Evolutionary conservation across 805 yeast species (phyloP).

Genomic region (Candida ovalis): DNA sequence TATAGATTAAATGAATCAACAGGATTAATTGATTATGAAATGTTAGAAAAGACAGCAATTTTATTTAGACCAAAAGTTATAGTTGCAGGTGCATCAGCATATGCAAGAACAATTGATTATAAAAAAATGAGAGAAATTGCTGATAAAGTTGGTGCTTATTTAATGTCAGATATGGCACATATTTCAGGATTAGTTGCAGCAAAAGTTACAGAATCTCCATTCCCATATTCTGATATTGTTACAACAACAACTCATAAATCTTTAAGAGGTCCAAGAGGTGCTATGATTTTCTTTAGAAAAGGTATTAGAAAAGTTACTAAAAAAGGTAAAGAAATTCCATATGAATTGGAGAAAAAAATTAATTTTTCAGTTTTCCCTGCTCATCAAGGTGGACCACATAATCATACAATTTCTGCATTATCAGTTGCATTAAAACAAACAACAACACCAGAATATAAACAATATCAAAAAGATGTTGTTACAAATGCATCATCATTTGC

Average conservation of each 20-base stretch:
- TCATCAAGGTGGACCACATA: slow-evolving; percentile 99
- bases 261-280: slow-evolving; percentile 99
- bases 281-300: slow-evolving; percentile 97
- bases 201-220: slow-evolving; percentile 93
- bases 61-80: slow-evolving; percentile 94
- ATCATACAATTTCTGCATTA: slow-evolving; percentile 96
- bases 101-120: slow-evolving; percentile 95
- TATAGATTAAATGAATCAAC: slow-evolving; percentile 90
- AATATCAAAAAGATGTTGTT: slow-evolving; percentile 84
- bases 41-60: slow-evolving; percentile 84
- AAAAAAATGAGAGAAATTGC: slow-evolving; percentile 95
- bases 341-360: slow-evolving; percentile 91
- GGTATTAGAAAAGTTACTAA: slow-evolving; percentile 87
- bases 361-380: slow-evolving; percentile 99
- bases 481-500: slow-evolving; percentile 86
- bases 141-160: slow-evolving; percentile 94
- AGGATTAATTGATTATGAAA: slow-evolving; percentile 94
- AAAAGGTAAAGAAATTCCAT: slow-evolving; percentile 86
- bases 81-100: slow-evolving; percentile 98
- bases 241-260: slow-evolving; percentile 99
- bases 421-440: slow-evolving; percentile 98
- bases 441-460: slow-evolving; percentile 81
- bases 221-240: slow-evolving; percentile 95
- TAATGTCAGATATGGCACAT: slow-evolving; percentile 97
- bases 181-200: slow-evolving; percentile 95